Conservation (phyloP, 345 rosid genomes). For the Gossypium sturtianum region DNA sequence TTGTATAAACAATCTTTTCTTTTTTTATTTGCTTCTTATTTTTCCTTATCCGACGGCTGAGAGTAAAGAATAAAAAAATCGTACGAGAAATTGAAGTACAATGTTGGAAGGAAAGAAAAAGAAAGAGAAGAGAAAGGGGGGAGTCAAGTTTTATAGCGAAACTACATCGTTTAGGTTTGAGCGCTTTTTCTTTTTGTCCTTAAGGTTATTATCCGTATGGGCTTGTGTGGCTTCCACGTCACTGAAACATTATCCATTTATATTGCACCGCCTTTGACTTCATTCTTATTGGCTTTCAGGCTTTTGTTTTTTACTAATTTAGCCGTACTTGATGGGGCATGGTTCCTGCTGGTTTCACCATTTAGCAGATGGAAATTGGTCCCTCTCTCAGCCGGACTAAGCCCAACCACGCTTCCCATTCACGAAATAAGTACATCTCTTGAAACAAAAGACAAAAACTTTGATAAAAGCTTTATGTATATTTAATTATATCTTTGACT, state of each 20-base stretch:
- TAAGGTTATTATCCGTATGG: background rate
- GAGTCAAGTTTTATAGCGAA: background rate
- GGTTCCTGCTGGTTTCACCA: too few species aligned
- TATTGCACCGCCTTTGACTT: too few species aligned
- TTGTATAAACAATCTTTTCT: background rate
- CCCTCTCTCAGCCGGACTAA: too few species aligned
- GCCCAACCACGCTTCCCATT: too few species aligned
- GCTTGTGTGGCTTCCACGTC: constrained; percentile 11
- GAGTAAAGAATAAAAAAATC: constrained; percentile 2
- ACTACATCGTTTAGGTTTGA: background rate
- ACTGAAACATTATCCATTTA: background rate
- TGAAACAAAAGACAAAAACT: background rate
- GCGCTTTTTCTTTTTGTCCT: too few species aligned
- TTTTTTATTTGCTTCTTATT: too few species aligned
- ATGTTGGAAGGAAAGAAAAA: too few species aligned
- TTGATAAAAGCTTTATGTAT: background rate
- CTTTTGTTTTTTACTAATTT: too few species aligned
- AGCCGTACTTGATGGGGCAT: too few species aligned
- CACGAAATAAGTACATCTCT: too few species aligned
- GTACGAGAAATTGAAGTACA: background rate
- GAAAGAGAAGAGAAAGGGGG: background rate
- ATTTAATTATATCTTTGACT: background rate
- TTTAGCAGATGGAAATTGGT: too few species aligned
- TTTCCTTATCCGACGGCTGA: constrained; percentile 33
- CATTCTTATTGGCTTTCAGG: too few species aligned